Evolutionary conservation across 371 early-diverging fungal species (phyloP).

Genomic region (Choanephora cucurbitarum): DNA sequence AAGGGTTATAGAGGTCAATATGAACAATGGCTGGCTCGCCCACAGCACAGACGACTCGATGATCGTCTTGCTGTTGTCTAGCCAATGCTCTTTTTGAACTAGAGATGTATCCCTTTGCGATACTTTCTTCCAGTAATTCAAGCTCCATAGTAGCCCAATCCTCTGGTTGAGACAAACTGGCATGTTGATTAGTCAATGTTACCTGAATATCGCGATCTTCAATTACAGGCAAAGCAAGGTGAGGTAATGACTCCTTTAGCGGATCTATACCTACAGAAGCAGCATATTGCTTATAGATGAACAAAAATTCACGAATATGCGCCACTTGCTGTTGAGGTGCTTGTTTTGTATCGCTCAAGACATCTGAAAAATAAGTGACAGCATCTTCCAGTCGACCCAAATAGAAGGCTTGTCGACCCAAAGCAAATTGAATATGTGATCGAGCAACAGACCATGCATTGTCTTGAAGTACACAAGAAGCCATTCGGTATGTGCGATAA

Average conservation of each 20-base stretch:
- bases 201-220: slow-evolving; percentile 48
- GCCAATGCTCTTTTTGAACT: slow-evolving; percentile 45
- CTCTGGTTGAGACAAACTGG: slow-evolving; percentile 46
- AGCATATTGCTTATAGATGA: slow-evolving; percentile 70
- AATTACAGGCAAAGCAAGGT: slow-evolving; percentile 53
- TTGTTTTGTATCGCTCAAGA: slow-evolving; percentile 70
- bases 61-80: slow-evolving; percentile 51
- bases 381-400: slow-evolving; percentile 61
- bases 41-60: slow-evolving; percentile 67
- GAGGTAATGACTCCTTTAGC: slow-evolving; percentile 41
- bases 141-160: slow-evolving; percentile 65
- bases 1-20: slow-evolving; percentile 64
- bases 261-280: slow-evolving; percentile 39
- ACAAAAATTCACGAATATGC: slow-evolving; percentile 77
- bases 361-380: slow-evolving; percentile 61
- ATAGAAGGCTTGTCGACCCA: slow-evolving; percentile 77
- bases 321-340: slow-evolving; percentile 68
- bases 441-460: slow-evolving; percentile 80
- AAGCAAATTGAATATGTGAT: slow-evolving; percentile 84
- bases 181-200: slow-evolving; percentile 51
- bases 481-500: slow-evolving; percentile 69
- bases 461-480: slow-evolving; percentile 62
- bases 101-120: slow-evolving; percentile 40
- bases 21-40: slow-evolving; percentile 76
- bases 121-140: slow-evolving; percentile 58